Conservation (phyloP, 257 asterid genomes). For the Capsicum pubescens region DNA sequence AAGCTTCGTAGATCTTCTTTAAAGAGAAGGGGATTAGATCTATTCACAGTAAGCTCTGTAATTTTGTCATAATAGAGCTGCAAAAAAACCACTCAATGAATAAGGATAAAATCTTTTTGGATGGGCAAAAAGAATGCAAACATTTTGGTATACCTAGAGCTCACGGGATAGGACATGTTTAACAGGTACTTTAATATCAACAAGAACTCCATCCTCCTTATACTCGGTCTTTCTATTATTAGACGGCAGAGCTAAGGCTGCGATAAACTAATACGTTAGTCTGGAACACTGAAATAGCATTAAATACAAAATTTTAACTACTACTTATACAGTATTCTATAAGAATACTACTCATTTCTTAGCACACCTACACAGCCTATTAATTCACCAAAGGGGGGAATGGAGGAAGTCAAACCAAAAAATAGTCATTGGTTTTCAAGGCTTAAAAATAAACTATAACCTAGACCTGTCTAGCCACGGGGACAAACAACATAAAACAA, state of each 20-base stretch:
- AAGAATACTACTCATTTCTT: not conserved
- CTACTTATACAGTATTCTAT: not conserved
- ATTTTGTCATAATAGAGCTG: constrained; percentile 97
- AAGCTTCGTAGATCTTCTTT: constrained; percentile 83
- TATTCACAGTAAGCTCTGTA: constrained; percentile 78
- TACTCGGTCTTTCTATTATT: constrained; percentile 75
- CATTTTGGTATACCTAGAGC: constrained; percentile 72
- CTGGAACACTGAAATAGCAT: not conserved
- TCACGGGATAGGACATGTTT: constrained; percentile 96
- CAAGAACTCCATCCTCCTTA: constrained; percentile 79
- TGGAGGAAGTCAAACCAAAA: not conserved
- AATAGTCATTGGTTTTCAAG: not conserved
- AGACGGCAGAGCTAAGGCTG: constrained; percentile 65
- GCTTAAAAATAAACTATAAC: not conserved
- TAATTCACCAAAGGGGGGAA: not conserved
- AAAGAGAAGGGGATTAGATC: constrained; percentile 77
- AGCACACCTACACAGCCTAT: not conserved
- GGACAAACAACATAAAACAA: not conserved
- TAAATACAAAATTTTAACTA: not conserved
- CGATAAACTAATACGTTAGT: constrained; percentile 11
- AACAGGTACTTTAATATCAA: constrained; percentile 87
- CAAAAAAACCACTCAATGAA: constrained; percentile 35
- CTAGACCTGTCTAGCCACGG: not conserved
- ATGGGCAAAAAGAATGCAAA: constrained; percentile 33
- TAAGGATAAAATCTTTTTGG: constrained; percentile 30